phyloP scores from a whole-genome alignment of 2,329 filamentous ascomycete genomes.

The Aspergillus quadrilineatus region DNA sequence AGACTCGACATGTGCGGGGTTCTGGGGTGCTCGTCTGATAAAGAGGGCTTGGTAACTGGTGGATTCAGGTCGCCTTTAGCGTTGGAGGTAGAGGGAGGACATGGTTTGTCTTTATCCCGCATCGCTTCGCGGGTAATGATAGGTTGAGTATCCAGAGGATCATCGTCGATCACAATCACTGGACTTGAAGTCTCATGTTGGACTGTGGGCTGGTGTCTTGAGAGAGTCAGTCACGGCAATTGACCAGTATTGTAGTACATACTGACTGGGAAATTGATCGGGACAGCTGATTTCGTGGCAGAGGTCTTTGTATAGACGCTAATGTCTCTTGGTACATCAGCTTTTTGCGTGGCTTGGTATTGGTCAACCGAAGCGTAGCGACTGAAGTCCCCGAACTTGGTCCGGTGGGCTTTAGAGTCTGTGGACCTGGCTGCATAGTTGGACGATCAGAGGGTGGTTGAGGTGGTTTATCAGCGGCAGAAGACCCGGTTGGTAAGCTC shows the following conservation, averaged over 20 bases:
- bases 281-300: slow-evolving; percentile 5
- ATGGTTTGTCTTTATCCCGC: not conserved
- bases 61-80: not conserved
- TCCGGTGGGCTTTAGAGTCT: slow-evolving; percentile 6
- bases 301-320: slow-evolving; percentile 15
- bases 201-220: not conserved
- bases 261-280: slow-evolving; percentile 30
- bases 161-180: slow-evolving; percentile 1
- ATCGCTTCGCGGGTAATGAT: not conserved
- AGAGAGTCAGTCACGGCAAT: slow-evolving; percentile 3
- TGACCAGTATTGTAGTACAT: slow-evolving; percentile 17
- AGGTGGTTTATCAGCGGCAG: not conserved
- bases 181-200: not conserved
- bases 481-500: not conserved
- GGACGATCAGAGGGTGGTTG: not conserved
- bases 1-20: not conserved
- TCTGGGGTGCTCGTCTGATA: not conserved
- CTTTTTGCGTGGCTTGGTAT: slow-evolving; percentile 42
- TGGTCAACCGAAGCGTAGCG: slow-evolving; percentile 33
- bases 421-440: not conserved
- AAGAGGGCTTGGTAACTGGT: not conserved
- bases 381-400: slow-evolving; percentile 13
- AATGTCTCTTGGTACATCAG: slow-evolving; percentile 44
- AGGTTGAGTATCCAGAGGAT: not conserved
- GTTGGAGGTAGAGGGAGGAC: not conserved